A percentile compares a stretch with the other conserved stretches of the same genome.
These are phyloP conservation scores for Balansia obtecta DNA, from an alignment of 2,329 filamentous ascomycete species.

Conservation along the genomic window DNA sequence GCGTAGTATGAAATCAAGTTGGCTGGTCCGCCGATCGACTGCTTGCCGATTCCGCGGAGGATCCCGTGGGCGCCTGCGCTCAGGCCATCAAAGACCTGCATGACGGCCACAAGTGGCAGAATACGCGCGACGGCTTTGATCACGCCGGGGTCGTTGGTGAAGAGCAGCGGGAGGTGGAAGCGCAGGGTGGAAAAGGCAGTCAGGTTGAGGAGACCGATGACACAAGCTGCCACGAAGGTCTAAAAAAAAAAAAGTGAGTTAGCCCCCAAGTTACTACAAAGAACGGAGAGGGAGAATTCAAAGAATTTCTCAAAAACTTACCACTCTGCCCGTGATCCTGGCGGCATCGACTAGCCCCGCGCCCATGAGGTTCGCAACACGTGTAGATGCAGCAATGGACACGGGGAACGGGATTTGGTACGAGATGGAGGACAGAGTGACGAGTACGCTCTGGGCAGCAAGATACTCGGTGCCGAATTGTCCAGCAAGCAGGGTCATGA, in stretches of 20 bases:
- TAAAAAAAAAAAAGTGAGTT: background rate
- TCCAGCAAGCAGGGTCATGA: conserved; percentile 71
- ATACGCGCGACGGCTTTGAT: conserved; percentile 54
- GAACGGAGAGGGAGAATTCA: background rate
- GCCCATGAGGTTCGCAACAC: conserved; percentile 85
- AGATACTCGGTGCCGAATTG: conserved; percentile 69
- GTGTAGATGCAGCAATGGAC: conserved; percentile 76
- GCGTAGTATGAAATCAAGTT: conserved; percentile 80
- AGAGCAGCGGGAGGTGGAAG: conserved; percentile 62
- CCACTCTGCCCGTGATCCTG: conserved; percentile 67
- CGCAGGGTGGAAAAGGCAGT: conserved; percentile 55
- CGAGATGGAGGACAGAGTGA: conserved; percentile 64
- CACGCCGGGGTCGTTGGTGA: conserved; percentile 62
- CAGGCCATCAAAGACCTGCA: conserved; percentile 81
- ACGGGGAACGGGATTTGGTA: conserved; percentile 91
- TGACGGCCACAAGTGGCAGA: conserved; percentile 71
- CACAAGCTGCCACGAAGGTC: conserved; percentile 49
- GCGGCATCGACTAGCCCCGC: conserved; percentile 72
- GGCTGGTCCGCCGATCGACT: conserved; percentile 81
- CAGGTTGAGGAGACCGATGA: conserved; percentile 73
- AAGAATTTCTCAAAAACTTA: too few species aligned
- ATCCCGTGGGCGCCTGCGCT: conserved; percentile 73
- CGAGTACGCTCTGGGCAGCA: conserved; percentile 77
- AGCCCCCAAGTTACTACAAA: background rate
- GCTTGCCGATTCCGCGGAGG: conserved; percentile 74